These are phyloP conservation scores for Amaranthus palmeri DNA, from an alignment of 148 eudicot species.

Conservation along the genomic window DNA sequence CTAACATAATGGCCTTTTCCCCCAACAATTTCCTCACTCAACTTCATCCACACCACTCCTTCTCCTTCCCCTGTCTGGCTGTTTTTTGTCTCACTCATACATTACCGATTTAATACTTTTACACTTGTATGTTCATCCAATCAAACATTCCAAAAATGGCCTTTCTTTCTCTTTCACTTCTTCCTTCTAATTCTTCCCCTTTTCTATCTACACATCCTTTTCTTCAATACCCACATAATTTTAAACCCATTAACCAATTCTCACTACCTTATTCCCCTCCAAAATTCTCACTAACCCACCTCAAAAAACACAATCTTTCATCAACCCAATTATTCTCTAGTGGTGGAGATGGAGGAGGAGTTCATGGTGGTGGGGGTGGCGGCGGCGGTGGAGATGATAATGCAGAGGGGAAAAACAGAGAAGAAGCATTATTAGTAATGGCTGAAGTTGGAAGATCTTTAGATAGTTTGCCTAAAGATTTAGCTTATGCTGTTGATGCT, in stretches of 20 bases:
- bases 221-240: background rate
- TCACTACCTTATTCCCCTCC: background rate
- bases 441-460: slow-evolving; percentile 46
- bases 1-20: slow-evolving; percentile 13
- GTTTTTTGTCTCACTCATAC: background rate
- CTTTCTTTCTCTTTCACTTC: slow-evolving; percentile 12
- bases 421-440: slow-evolving; percentile 46
- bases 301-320: slow-evolving; percentile 16
- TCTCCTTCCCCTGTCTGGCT: background rate
- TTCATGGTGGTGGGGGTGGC: slow-evolving; percentile 23
- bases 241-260: slow-evolving; percentile 11
- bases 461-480: slow-evolving; percentile 56
- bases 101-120: background rate
- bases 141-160: slow-evolving; percentile 8
- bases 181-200: slow-evolving; percentile 1
- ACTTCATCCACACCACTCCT: slow-evolving; percentile 12
- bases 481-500: slow-evolving; percentile 49
- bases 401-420: slow-evolving; percentile 45
- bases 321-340: slow-evolving; percentile 20
- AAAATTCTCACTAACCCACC: slow-evolving; percentile 10
- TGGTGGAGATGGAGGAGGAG: slow-evolving; percentile 22
- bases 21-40: background rate
- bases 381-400: slow-evolving; percentile 31
- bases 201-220: background rate
- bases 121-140: background rate